A percentile compares a stretch with the other conserved stretches of the same genome.
These are phyloP conservation scores for Vanrija pseudolonga DNA, from an alignment of 1,284 basidiomycete genomes.

Conservation along the genomic window DNA sequence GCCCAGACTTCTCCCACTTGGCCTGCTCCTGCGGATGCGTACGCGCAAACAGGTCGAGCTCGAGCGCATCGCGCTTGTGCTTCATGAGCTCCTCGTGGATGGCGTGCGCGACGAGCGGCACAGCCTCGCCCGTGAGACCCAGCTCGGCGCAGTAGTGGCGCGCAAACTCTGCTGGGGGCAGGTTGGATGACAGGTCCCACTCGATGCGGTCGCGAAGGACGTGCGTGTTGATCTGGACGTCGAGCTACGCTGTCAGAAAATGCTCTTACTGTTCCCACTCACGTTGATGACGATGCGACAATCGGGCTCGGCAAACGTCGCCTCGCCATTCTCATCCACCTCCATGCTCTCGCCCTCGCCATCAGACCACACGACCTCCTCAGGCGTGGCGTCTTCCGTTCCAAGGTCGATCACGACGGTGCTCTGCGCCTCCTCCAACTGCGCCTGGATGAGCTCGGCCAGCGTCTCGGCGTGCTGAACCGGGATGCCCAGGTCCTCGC, in stretches of 20 bases:
- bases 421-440: slow-evolving; percentile 81
- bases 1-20: slow-evolving; percentile 65
- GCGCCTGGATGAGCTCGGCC: slow-evolving; percentile 78
- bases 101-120: slow-evolving; percentile 84
- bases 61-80: slow-evolving; percentile 90
- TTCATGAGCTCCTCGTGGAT: slow-evolving; percentile 91
- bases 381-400: slow-evolving; percentile 35
- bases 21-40: slow-evolving; percentile 52
- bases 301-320: slow-evolving; percentile 66
- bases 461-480: slow-evolving; percentile 63
- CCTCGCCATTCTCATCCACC: slow-evolving; percentile 21
- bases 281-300: slow-evolving; percentile 87
- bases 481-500: slow-evolving; percentile 79
- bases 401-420: slow-evolving; percentile 63
- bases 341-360: slow-evolving; percentile 25
- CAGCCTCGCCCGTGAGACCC: slow-evolving; percentile 80
- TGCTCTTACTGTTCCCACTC: slow-evolving; percentile 42
- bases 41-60: slow-evolving; percentile 78
- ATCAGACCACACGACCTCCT: slow-evolving; percentile 38
- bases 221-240: slow-evolving; percentile 91
- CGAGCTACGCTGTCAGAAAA: slow-evolving; percentile 63
- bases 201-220: slow-evolving; percentile 93
- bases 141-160: slow-evolving; percentile 76
- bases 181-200: slow-evolving; percentile 90
- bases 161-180: slow-evolving; percentile 86